Conservation (phyloP, 179 eudicot species). For the Beta macrorhiza region DNA sequence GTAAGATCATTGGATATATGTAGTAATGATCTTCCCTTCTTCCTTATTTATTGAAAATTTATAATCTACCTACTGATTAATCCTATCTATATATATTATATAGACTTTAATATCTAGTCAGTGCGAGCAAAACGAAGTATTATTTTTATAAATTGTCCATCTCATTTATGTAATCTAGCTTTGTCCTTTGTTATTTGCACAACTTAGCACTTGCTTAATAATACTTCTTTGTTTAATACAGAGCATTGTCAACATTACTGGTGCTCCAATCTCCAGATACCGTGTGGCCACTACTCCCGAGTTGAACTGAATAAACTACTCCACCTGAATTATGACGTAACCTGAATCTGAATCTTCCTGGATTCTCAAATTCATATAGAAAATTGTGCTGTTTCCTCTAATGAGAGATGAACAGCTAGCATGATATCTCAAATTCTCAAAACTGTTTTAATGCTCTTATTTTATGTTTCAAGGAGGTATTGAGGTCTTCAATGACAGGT, state of each 20-base stretch:
- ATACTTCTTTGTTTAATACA: neutral
- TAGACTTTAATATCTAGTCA: no score
- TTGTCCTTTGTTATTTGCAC: no score
- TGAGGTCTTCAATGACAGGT: neutral
- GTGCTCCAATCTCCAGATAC: neutral
- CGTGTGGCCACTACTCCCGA: neutral
- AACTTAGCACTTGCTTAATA: no score
- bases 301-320: neutral
- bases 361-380: neutral
- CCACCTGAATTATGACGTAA: conserved; percentile 4
- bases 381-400: neutral
- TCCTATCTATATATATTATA: no score
- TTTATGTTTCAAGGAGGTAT: neutral
- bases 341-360: conserved; percentile 3
- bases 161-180: no score
- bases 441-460: neutral
- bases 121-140: no score
- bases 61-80: no score
- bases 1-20: no score
- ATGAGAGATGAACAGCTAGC: neutral
- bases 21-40: no score
- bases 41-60: no score
- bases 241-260: neutral
- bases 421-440: neutral
- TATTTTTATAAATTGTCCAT: no score